These are phyloP conservation scores for Emmonsiellopsis sp. DNA, from an alignment of 2,329 filamentous ascomycete genomes.

Conservation along the genomic window DNA sequence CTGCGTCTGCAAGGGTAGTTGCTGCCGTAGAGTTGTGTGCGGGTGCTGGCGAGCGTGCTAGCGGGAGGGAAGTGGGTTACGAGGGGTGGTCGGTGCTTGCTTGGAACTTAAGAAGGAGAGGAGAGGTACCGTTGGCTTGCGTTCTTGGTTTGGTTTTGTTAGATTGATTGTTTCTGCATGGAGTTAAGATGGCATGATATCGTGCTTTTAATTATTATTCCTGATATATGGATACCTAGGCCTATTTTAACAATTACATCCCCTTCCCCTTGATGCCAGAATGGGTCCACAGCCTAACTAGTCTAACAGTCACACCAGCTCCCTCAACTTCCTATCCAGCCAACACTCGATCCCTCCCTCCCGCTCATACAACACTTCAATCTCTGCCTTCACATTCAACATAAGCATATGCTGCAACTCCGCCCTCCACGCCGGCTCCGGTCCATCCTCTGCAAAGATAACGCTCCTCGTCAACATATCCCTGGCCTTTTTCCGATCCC, in stretches of 20 bases:
- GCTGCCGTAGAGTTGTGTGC: too few species aligned
- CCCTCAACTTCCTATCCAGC: slow-evolving; percentile 30
- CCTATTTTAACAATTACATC: too few species aligned
- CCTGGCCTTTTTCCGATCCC: slow-evolving; percentile 47
- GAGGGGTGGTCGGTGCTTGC: too few species aligned
- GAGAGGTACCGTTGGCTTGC: neutral
- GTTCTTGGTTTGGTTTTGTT: neutral
- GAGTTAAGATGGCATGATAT: too few species aligned
- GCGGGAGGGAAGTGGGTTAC: too few species aligned
- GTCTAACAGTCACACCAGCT: neutral
- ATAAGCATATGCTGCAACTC: slow-evolving; percentile 54
- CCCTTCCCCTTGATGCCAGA: neutral
- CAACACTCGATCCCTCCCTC: slow-evolving; percentile 33
- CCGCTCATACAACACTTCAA: slow-evolving; percentile 44
- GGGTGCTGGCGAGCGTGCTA: too few species aligned
- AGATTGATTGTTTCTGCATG: neutral
- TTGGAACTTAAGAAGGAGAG: too few species aligned
- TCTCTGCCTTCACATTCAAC: slow-evolving; percentile 53
- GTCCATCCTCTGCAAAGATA: slow-evolving; percentile 33
- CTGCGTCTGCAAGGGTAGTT: too few species aligned
- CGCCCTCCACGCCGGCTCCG: slow-evolving; percentile 36
- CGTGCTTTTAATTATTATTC: too few species aligned
- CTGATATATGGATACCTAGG: too few species aligned
- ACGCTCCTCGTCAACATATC: slow-evolving; percentile 42
- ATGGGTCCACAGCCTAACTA: neutral